Evolutionary conservation across 345 rosid species (phyloP), one percentile per base, ranked within the genome.

Genomic region (Luvunga scandens): DNA sequence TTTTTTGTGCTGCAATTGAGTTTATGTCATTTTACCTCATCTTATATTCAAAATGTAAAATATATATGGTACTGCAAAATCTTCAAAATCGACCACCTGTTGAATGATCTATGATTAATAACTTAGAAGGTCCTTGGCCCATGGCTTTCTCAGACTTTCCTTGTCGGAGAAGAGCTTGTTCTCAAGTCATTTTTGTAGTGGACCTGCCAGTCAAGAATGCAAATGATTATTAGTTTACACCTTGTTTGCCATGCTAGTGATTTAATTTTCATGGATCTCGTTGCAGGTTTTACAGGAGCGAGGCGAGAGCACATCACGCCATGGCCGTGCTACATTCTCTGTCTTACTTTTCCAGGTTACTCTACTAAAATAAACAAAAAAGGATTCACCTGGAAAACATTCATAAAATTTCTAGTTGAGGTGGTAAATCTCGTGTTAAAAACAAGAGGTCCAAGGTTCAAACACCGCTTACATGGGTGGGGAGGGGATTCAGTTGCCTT

Each of bases 251-350:
- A 45, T 69, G 69, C 39, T 56, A 71, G 76, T 62, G 73, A 71
- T 70, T 68, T 78, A 57, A 80, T 66, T 57, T 66, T 76, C 18
- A 38, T 60, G 63, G 69, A 38, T 39, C 59, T 81, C 22, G 65
- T 73, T 86, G 77, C 90, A 96, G 99, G 99, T 96, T 77, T 89
- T 96, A 86, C 99, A 93, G 78, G 99, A 96, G 86, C 89, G 99
- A 66, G 97, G 98, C 69, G 99, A 96, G 90, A 96, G 98, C 85
- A 96, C 98, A 81, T 96, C 98, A 8, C 97, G 97, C 66, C 99
- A 96, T 92, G 99, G 99, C 68, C 98, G 99, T 48, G 99, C 99
- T 75, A 89, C 99, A 80, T 94, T 96, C 86, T 96, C 98, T 56
- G 99, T 94, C 86, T 84, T 96, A 84, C 97, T 96, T 71, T 96